Evolutionary conservation across 345 rosid species (phyloP).

Genomic region (Brassica incana): DNA sequence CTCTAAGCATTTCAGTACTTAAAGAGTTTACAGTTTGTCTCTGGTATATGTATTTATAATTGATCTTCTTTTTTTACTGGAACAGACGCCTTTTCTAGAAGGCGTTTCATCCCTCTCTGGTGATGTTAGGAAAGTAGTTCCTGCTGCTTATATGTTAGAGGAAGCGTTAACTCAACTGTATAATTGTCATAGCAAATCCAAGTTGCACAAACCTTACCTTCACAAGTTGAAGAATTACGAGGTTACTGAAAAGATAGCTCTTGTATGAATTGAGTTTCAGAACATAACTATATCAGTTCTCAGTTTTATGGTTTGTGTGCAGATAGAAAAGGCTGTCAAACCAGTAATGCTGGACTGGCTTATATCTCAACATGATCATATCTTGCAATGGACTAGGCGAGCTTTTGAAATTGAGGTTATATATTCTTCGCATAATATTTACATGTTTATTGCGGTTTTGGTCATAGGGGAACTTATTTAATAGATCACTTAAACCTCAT

Average conservation of each 20-base stretch:
- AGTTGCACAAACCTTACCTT: conserved; percentile 37
- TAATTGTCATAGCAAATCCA: conserved; percentile 48
- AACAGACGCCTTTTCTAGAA: conserved; percentile 72
- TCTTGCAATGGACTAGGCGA: conserved; percentile 91
- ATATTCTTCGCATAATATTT: not conserved
- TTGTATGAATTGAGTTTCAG: conserved; percentile 12
- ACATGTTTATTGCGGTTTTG: conserved; percentile 15
- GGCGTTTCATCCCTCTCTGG: conserved; percentile 70
- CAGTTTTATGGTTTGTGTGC: conserved; percentile 38
- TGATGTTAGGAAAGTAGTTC: conserved; percentile 75
- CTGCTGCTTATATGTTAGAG: conserved; percentile 77
- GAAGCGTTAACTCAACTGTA: conserved; percentile 58
- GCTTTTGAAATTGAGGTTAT: conserved; percentile 90
- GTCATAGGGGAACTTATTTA: conserved; percentile 7
- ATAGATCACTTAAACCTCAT: conserved; percentile 15
- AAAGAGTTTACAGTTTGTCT: conserved; percentile 6
- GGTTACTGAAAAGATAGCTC: conserved; percentile 42
- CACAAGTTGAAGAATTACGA: conserved; percentile 61
- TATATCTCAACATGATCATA: conserved; percentile 84
- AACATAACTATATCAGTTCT: conserved; percentile 4
- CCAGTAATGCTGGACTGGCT: conserved; percentile 95
- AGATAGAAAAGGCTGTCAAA: conserved; percentile 71
- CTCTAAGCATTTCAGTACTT: conserved; percentile 18
- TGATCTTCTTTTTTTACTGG: conserved; percentile 33
- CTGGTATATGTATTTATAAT: conserved; percentile 20